phyloP scores from a whole-genome alignment of 116 monocot genomes.

The Iris pallida region DNA sequence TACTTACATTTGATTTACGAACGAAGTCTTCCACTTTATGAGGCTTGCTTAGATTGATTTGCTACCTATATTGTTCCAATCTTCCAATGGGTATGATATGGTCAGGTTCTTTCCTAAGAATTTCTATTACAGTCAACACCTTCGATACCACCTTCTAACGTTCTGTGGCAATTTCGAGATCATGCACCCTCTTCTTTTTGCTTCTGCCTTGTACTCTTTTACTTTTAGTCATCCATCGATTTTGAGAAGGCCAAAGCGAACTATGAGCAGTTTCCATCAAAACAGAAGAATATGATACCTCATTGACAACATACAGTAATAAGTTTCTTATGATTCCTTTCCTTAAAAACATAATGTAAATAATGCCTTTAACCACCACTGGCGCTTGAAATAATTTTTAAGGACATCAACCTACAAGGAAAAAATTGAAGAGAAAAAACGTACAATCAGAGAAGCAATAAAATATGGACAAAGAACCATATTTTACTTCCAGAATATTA shows the following conservation, averaged over 20 bases:
- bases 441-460: too few relatives aligned
- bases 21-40: conserved; percentile 71
- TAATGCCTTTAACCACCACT: conserved; percentile 15
- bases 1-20: conserved; percentile 58
- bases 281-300: conserved; percentile 6
- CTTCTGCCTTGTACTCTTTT: conserved; percentile 74
- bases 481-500: too few relatives aligned
- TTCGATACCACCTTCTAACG: conserved; percentile 74
- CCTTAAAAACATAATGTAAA: conserved; percentile 11
- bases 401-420: background rate
- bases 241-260: conserved; percentile 18
- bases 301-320: background rate
- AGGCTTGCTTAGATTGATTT: conserved; percentile 51
- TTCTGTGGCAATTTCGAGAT: conserved; percentile 60
- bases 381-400: background rate
- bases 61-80: conserved; percentile 65
- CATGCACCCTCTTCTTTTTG: conserved; percentile 59
- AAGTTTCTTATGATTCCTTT: background rate
- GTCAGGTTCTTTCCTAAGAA: conserved; percentile 60
- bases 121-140: conserved; percentile 54
- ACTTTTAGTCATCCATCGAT: conserved; percentile 63
- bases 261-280: background rate
- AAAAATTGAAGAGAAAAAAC: too few relatives aligned
- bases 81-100: conserved; percentile 51
- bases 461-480: too few relatives aligned